Conservation (phyloP, 23 red algal species). For the Gracilaria gracilis region DNA sequence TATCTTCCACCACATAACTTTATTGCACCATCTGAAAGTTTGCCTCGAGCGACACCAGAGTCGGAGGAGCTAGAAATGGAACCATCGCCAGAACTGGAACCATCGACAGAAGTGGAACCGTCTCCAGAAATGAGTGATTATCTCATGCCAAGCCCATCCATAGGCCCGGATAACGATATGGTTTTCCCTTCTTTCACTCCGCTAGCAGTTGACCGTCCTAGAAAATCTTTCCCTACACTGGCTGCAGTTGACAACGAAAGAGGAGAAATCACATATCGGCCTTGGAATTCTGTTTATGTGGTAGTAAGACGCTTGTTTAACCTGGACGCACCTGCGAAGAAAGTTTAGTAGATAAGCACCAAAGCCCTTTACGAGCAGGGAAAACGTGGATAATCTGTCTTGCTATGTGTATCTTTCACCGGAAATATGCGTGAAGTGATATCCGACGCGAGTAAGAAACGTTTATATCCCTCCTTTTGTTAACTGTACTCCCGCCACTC, state of each 20-base stretch:
- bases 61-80: background rate
- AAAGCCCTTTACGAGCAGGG: no score
- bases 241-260: slow-evolving; percentile 6
- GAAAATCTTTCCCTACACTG: slow-evolving; percentile 28
- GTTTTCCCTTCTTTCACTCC: background rate
- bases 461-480: no score
- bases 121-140: background rate
- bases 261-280: slow-evolving; percentile 17
- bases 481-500: no score
- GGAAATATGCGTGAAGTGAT: no score
- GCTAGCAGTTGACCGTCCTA: background rate
- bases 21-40: background rate
- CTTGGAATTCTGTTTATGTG: slow-evolving; percentile 35
- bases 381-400: no score
- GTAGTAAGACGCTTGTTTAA: slow-evolving; percentile 3
- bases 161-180: background rate
- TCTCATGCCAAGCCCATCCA: background rate
- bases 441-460: no score
- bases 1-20: background rate
- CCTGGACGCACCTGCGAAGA: background rate
- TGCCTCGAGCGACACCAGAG: background rate
- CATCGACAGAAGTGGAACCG: background rate
- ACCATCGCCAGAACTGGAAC: background rate
- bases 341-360: background rate
- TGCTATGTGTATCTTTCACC: no score